Evolutionary conservation across 2,329 filamentous ascomycete genomes (phyloP), one percentile per base, ranked within the genome.

Genomic region (Berkeleyomyces basicola): DNA sequence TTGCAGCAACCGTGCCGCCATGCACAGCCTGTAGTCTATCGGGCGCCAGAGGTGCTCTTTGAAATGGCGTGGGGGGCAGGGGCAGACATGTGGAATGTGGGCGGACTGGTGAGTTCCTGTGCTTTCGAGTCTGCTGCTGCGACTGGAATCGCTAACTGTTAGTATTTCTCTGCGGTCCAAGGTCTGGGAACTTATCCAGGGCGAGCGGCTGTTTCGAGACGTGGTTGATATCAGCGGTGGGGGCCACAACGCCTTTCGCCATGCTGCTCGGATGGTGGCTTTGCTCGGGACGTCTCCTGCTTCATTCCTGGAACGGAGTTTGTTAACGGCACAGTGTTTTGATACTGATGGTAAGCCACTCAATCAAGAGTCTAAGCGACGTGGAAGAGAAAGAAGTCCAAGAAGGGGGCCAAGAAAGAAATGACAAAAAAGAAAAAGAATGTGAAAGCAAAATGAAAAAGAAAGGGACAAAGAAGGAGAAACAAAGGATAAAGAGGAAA

Each of bases 81-180:
- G 46, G 63, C 59, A 40, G 63, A 64, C 47, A 59, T 64, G n/a
- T 64, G 63, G 63, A 64, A 64, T 44, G 39, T 64, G 7, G 55
- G 59, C 7, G 63, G 53, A 10, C 44, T 64, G 37, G 61, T 59
- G 43, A 63, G 61, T 59, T 58, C 5, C 6, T 9, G n/a, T 16
- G 3, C 16, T 11, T 37, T 43, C 10, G 4, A 42, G 55, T 49
- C 5, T 7, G 33, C 42, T 42, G 46, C 7, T 7, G 33, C 10
- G 36, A 23, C 16, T 23, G n/a, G 6, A 14, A 23, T 40, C 46
- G 6, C 61, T 62, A 47, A 58, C 61, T 42, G 14, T 36, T 36
- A 47, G 16, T 10, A 44, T 40, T 14, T 11, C 55, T 42, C 4
- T 37, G 39, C 11, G 2, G 39, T 16, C n/a, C 14, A n/a, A 63